A percentile compares a stretch with the other conserved stretches of the same genome.
These are phyloP conservation scores for Colletotrichum sp. DNA, from an alignment of 2,329 filamentous ascomycete genomes.

Conservation along the genomic window DNA sequence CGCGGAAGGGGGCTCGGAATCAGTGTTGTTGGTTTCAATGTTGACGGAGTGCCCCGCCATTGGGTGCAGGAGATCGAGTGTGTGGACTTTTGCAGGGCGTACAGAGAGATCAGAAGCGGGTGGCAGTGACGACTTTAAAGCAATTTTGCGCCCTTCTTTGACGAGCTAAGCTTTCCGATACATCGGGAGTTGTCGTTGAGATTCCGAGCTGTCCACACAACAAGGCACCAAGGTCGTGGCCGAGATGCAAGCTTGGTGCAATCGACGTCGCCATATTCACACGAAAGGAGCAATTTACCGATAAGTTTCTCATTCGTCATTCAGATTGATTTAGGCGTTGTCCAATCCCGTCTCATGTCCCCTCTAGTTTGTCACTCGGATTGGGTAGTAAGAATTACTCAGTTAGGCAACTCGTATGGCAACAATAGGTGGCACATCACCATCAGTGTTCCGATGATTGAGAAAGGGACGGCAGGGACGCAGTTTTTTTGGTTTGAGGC, in stretches of 20 bases:
- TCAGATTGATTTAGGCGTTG: not conserved
- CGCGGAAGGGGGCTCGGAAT: not conserved
- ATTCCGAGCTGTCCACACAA: not conserved
- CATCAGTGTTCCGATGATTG: not conserved
- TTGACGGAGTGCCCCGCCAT: not conserved
- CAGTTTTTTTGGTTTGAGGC: rapidly evolving
- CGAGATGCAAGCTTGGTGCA: not conserved
- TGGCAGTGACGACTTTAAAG: not conserved
- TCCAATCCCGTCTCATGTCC: rapidly evolving
- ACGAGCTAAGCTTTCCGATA: not conserved
- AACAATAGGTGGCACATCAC: not conserved
- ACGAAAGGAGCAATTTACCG: rapidly evolving
- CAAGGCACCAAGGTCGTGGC: rapidly evolving
- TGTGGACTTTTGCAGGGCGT: not conserved
- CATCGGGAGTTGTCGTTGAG: not conserved
- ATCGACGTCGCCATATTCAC: not conserved
- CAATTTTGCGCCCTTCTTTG: not conserved
- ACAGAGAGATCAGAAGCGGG: not conserved
- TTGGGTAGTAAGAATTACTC: not conserved
- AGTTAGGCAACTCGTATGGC: not conserved
- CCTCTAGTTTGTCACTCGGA: too few relatives aligned
- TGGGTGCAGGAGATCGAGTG: not conserved
- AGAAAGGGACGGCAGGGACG: not conserved
- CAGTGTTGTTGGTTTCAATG: not conserved
- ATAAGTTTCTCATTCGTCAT: not conserved